phyloP scores from a whole-genome alignment of 768 basidiomycete species.

The Tulasnella sp. region DNA sequence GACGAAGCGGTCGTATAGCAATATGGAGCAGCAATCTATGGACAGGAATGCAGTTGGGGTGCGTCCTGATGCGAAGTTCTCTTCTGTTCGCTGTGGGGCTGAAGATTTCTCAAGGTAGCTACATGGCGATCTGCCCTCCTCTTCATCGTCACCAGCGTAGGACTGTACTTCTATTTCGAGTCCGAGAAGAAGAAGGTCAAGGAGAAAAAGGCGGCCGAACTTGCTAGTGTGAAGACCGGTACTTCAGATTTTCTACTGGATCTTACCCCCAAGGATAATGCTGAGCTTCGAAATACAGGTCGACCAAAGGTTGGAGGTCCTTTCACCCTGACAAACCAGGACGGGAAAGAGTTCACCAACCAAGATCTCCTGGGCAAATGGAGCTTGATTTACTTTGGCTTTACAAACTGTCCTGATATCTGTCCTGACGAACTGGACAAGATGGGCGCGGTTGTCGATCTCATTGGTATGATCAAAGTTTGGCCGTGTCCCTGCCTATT shows the following conservation, averaged over 20 bases:
- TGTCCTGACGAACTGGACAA: conserved; percentile 98
- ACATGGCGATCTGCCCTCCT: conserved; percentile 76
- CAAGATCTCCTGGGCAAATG: conserved; percentile 80
- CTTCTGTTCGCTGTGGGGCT: not conserved
- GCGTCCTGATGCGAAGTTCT: not conserved
- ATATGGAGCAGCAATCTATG: conserved; percentile 2
- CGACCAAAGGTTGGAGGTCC: conserved; percentile 77
- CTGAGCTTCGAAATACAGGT: not conserved
- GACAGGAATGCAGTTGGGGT: conserved; percentile 19
- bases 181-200: conserved; percentile 72
- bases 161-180: conserved; percentile 81
- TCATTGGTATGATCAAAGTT: conserved; percentile 48
- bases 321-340: conserved; percentile 63
- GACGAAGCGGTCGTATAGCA: not conserved
- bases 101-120: conserved; percentile 57
- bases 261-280: not conserved
- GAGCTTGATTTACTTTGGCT: conserved; percentile 95
- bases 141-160: conserved; percentile 75
- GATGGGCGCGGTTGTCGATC: conserved; percentile 66
- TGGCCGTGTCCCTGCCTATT: not conserved
- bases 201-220: conserved; percentile 57
- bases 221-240: conserved; percentile 12
- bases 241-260: conserved; percentile 24
- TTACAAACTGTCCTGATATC: conserved; percentile 98
- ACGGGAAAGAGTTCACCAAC: conserved; percentile 68